phyloP scores from a whole-genome alignment of 371 early-diverging fungal genomes.

The Umbelopsis sp. region DNA sequence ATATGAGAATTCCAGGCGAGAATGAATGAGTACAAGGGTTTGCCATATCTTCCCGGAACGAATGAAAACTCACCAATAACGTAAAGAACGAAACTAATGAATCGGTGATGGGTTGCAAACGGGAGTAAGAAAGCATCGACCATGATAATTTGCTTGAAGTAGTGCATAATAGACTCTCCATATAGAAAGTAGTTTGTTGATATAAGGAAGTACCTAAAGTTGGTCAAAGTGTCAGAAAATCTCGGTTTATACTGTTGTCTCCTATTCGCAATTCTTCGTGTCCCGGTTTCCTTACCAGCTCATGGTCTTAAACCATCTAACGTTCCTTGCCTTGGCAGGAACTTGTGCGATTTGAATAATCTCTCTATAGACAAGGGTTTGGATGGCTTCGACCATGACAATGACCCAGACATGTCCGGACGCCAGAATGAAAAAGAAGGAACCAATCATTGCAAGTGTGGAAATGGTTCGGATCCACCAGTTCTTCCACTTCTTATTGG shows the following conservation, averaged over 20 bases:
- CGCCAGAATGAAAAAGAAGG: conserved; percentile 80
- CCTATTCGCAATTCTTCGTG: too few species aligned
- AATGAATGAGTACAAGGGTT: background rate
- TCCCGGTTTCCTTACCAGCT: conserved; percentile 71
- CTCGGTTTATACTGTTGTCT: background rate
- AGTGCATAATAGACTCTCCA: conserved; percentile 90
- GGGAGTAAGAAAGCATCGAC: conserved; percentile 83
- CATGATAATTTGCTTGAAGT: conserved; percentile 78
- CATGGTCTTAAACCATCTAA: conserved; percentile 92
- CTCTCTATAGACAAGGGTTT: conserved; percentile 84
- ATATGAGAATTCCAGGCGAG: background rate
- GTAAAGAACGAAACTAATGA: conserved; percentile 91
- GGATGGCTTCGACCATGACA: conserved; percentile 82
- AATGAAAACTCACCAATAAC: conserved; percentile 62
- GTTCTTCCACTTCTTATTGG: conserved; percentile 74
- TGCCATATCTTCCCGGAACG: background rate
- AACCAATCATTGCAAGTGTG: conserved; percentile 88
- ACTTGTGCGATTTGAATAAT: conserved; percentile 88
- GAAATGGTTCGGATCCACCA: conserved; percentile 82
- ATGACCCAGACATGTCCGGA: conserved; percentile 82
- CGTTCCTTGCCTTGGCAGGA: conserved; percentile 81
- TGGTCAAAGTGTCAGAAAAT: background rate
- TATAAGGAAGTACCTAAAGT: conserved; percentile 74
- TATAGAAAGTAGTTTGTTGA: conserved; percentile 92
- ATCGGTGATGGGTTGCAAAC: conserved; percentile 91